These are phyloP conservation scores for Cochlearia excelsa DNA, from an alignment of 345 rosid genomes.

Conservation along the genomic window DNA sequence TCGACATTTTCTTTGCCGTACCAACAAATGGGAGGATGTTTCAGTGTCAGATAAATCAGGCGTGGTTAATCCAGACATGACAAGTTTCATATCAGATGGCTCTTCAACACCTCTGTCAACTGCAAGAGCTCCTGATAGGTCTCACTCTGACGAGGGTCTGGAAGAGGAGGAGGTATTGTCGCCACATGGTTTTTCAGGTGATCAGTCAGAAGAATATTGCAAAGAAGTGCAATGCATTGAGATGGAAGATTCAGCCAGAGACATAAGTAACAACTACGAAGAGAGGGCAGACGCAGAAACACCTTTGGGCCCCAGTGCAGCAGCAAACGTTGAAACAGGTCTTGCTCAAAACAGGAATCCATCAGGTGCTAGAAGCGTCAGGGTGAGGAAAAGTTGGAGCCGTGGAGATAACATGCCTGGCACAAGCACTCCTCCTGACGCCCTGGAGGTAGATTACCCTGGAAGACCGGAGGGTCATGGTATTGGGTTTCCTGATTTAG, in stretches of 20 bases:
- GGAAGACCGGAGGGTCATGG: conserved; percentile 65
- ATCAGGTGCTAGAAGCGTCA: conserved; percentile 50
- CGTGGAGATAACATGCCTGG: conserved; percentile 44
- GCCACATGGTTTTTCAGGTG: conserved; percentile 26
- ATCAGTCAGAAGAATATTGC: conserved; percentile 69
- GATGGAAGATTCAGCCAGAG: conserved; percentile 49
- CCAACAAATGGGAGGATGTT: conserved; percentile 67
- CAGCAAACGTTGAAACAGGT: conserved; percentile 37
- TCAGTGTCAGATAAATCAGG: conserved; percentile 64
- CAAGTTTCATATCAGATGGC: conserved; percentile 49
- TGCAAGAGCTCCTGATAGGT: conserved; percentile 43
- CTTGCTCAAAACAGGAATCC: conserved; percentile 45
- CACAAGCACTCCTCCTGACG: conserved; percentile 67
- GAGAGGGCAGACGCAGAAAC: conserved; percentile 22
- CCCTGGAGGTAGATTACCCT: conserved; percentile 49
- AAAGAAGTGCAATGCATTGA: conserved; percentile 86
- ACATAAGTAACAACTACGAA: conserved; percentile 42
- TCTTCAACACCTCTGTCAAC: conserved; percentile 43
- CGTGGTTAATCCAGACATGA: conserved; percentile 50
- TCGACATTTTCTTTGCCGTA: conserved; percentile 35
- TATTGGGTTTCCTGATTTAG: conserved; percentile 40
- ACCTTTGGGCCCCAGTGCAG: conserved; percentile 30
- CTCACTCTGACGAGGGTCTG: conserved; percentile 38
- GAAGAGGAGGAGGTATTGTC: conserved; percentile 43
- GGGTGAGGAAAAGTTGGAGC: conserved; percentile 57